phyloP scores from a whole-genome alignment of 208 protist species.

The Trypanosoma brucei region DNA sequence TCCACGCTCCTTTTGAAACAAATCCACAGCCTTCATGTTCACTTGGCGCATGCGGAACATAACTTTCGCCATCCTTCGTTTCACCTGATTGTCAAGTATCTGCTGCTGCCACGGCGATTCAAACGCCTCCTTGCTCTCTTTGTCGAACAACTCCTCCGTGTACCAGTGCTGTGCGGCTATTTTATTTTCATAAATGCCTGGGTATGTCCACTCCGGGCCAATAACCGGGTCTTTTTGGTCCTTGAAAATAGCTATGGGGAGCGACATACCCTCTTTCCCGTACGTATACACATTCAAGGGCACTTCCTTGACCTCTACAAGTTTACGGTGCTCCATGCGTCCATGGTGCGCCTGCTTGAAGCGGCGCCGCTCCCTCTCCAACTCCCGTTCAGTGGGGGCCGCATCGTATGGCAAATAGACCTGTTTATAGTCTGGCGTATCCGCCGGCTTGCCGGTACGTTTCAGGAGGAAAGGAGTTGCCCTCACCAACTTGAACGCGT shows the following conservation, averaged over 20 bases:
- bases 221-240: slow-evolving; percentile 86
- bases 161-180: slow-evolving; percentile 79
- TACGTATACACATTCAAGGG: slow-evolving; percentile 90
- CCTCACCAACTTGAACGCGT: slow-evolving; percentile 8
- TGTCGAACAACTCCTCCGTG: slow-evolving; percentile 80
- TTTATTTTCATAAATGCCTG: slow-evolving; percentile 91
- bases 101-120: slow-evolving; percentile 80
- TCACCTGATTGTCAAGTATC: slow-evolving; percentile 85
- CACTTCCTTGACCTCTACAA: slow-evolving; percentile 84
- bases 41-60: slow-evolving; percentile 74
- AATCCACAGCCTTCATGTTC: slow-evolving; percentile 73
- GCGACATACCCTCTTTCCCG: slow-evolving; percentile 89
- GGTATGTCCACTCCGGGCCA: slow-evolving; percentile 88
- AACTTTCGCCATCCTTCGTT: slow-evolving; percentile 57
- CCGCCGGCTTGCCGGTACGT: slow-evolving; percentile 72
- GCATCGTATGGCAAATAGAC: slow-evolving; percentile 85
- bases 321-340: slow-evolving; percentile 67
- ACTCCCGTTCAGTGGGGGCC: slow-evolving; percentile 67
- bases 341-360: slow-evolving; percentile 67
- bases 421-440: slow-evolving; percentile 82
- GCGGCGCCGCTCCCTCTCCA: slow-evolving; percentile 68
- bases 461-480: slow-evolving; percentile 38
- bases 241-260: slow-evolving; percentile 89
- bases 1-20: slow-evolving; percentile 86
- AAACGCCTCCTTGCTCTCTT: slow-evolving; percentile 55